Base-by-base conservation (phyloP, 805 yeast genomes). In the Groenewaldozyma salmanticensis region DNA sequence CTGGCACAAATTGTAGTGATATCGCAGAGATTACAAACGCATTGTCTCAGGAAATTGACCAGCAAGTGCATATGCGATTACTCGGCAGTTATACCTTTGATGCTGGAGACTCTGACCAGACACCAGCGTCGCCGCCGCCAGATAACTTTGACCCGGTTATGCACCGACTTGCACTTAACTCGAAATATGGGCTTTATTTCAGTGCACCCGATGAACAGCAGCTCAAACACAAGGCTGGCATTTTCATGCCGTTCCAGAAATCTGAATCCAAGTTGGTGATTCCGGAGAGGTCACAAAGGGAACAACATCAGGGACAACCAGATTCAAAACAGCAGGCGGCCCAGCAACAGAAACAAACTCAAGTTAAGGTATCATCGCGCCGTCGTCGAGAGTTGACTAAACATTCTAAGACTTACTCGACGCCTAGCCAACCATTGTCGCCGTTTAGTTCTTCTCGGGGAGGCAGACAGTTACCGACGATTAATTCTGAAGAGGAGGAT, bases 191-290 rank as follows among this genome's bases (percentile, higher is more conserved):
- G 17, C 33, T 52, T 9, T 45, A 46, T 21, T 52, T 47, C 31
- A 39, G 35, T 29, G 49, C 49, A 4, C 43, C 47, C 9, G 42
- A 36, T 19, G 51, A 42, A 16, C 17, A 35, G 21, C 19, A 32
- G 15, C 27, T 47, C 6, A 27, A 46, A 2, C 47, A 38, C 33
- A 35, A 39, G 27, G 43, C 54, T 13, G 55, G 52, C 9, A 40
- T 52, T 15, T 45, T 50, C 41, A 52, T 52, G 53, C 52, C 55
- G 4, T 48, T 50, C 21, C 33, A 37, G n/a, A 38, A 43, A 34
- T 17, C 35, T 9, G 40, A 38, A 13, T 9, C 7, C 11, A 24
- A 24, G 29, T 9, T 24, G 11, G 31, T 13, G 36, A 27, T 3
- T 17, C 39, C 3, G 35, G 27, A 24, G 29, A 35, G 13, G 40